Base-by-base conservation (phyloP, 1,284 basidiomycete species). In the Blastosporella zonata region DNA sequence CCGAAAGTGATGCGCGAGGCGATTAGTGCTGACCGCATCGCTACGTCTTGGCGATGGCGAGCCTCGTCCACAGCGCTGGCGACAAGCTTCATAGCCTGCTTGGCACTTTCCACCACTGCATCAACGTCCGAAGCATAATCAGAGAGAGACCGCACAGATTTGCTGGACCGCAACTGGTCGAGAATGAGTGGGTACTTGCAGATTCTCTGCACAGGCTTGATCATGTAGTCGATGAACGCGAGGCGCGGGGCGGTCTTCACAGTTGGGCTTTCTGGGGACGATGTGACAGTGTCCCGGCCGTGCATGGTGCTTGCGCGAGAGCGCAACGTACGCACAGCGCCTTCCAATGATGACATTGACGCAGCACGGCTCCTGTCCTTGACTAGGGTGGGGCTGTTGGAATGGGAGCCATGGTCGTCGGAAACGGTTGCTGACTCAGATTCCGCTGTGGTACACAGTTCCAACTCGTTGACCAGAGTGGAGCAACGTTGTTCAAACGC, bases 161-260 rank as follows among this genome's bases (percentile, higher is more conserved):
- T 68, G 34, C 67, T 62, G n/a, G 70, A 66, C 43, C 77, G 75
- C 41, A 97, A 77, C 58, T 90, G 82, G 50, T 85, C 84, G 29
- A 97, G 79, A 10, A 97, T 77, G 35, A 97, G 76, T 7, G 93
- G 92, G 63, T 97, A 97, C 59, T 87, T 90, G 75, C 93, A 95
- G 39, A 95, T 85, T 34, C 92, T 75, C 67, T 95, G 92, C 15
- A 94, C 78, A 5, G 92, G 92, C 64, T 91, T 90, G 68, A 95
- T 94, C 67, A 95, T 74, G 62, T 92, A 90, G 67, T 95, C 92
- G 57, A 81, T 72, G 61, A 89, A 80, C 49, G 74, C 72, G 42
- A 93, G 78, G 39, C 78, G 75, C 7, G 57, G 74, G 47, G 53
- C 61, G 57, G 44, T 56, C 51, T 60, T 69, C 20, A 68, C 59